Evolutionary conservation across 305 asterid genomes (phyloP).

Genomic region (Vinca major): DNA sequence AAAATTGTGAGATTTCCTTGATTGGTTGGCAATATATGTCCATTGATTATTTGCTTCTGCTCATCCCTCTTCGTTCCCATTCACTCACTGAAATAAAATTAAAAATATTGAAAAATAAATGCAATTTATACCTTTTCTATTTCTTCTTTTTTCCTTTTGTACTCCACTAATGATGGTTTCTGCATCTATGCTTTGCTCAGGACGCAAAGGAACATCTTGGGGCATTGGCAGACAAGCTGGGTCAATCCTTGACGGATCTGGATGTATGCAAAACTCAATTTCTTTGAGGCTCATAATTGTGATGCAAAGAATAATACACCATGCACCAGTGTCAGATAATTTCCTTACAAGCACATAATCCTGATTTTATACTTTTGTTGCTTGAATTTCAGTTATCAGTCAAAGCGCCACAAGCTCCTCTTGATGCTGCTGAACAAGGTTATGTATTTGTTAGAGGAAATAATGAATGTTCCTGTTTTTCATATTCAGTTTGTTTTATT

Average conservation of each 20-base stretch:
- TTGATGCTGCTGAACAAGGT: slow-evolving; percentile 92
- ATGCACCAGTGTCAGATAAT: neutral
- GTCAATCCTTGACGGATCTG: slow-evolving; percentile 77
- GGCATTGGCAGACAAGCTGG: slow-evolving; percentile 96
- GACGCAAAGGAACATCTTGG: slow-evolving; percentile 99
- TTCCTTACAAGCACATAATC: neutral
- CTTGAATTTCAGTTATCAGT: slow-evolving; percentile 60
- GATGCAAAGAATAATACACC: slow-evolving; percentile 1
- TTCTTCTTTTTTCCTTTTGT: neutral
- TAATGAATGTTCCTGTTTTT: slow-evolving; percentile 21
- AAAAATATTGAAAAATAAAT: neutral
- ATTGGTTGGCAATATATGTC: neutral
- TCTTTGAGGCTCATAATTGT: no score
- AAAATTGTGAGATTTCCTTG: neutral
- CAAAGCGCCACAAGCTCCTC: slow-evolving; percentile 46
- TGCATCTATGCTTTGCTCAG: slow-evolving; percentile 32
- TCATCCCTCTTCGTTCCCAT: neutral
- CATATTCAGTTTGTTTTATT: slow-evolving; percentile 26
- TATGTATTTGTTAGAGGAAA: slow-evolving; percentile 33
- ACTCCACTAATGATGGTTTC: neutral
- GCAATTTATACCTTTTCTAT: neutral
- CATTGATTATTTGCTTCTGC: neutral
- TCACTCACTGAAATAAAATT: neutral
- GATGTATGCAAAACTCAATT: slow-evolving; percentile 45
- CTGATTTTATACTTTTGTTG: slow-evolving; percentile 17